These are phyloP conservation scores for Aureobasidium sp. DNA, from an alignment of 2,329 filamentous ascomycete genomes.

Conservation along the genomic window DNA sequence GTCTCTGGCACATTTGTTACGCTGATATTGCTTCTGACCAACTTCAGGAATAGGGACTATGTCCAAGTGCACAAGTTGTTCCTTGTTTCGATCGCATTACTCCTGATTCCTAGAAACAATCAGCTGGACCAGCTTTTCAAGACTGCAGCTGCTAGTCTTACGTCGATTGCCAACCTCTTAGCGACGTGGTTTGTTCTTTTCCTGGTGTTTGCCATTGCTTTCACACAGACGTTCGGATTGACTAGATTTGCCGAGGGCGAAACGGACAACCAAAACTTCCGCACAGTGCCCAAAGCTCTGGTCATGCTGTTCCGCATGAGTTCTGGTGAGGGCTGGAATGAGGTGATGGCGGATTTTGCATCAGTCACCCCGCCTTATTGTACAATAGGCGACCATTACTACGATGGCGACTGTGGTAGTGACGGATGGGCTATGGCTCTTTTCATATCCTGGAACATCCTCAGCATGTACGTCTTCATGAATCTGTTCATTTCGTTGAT, in stretches of 20 bases:
- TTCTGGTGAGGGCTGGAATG: conserved; percentile 92
- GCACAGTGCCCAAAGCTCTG: conserved; percentile 85
- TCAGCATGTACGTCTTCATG: conserved; percentile 99
- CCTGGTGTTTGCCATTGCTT: conserved; percentile 88
- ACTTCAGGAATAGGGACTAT: conserved; percentile 50
- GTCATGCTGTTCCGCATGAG: conserved; percentile 91
- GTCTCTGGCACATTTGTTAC: conserved; percentile 76
- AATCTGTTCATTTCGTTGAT: conserved; percentile 97
- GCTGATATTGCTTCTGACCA: conserved; percentile 63
- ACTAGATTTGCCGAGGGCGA: conserved; percentile 75
- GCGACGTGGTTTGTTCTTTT: conserved; percentile 98
- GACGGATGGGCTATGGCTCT: conserved; percentile 77
- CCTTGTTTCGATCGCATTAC: conserved; percentile 76
- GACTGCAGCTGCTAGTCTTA: conserved; percentile 87
- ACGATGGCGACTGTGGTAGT: conserved; percentile 87
- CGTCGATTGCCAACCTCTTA: conserved; percentile 80
- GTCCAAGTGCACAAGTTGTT: conserved; percentile 88
- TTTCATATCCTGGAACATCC: conserved; percentile 96
- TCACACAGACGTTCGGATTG: conserved; percentile 92
- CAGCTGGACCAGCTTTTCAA: conserved; percentile 98
- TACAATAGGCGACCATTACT: conserved; percentile 63
- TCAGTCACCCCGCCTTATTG: conserved; percentile 72
- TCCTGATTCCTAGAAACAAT: conserved; percentile 93
- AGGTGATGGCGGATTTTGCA: conserved; percentile 93
- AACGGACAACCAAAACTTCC: conserved; percentile 77